Conservation (phyloP, 768 basidiomycete genomes). For the Brasilioporus rufonigricans region DNA sequence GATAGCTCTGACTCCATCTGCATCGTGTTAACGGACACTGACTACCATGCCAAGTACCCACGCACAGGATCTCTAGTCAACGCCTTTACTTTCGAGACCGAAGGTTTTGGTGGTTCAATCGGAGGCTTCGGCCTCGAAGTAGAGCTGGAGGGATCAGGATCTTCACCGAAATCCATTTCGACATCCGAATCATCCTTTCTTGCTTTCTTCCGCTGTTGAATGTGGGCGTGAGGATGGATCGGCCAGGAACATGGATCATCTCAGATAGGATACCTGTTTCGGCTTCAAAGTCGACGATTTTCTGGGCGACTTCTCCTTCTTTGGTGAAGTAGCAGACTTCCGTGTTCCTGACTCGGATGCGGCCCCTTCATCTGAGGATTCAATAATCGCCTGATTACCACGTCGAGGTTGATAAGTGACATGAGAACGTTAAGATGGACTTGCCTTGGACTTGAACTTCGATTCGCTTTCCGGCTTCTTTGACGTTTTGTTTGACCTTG, state of each 20-base stretch:
- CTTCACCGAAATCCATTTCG: slow-evolving; percentile 4
- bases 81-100: slow-evolving; percentile 7
- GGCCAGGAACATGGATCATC: not conserved
- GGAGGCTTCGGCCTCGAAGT: not conserved
- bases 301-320: slow-evolving; percentile 2
- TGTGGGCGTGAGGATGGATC: not conserved
- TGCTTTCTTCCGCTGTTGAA: not conserved
- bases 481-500: slow-evolving; percentile 7
- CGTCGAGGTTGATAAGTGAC: not conserved
- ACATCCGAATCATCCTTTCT: slow-evolving; percentile 8
- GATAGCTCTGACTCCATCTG: slow-evolving; percentile 51
- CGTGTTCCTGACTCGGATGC: slow-evolving; percentile 2
- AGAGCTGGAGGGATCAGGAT: slow-evolving; percentile 14
- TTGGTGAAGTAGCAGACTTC: slow-evolving; percentile 4
- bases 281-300: slow-evolving; percentile 10
- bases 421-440: not conserved
- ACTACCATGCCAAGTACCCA: not conserved
- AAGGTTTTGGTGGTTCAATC: slow-evolving; percentile 2
- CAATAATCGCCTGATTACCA: slow-evolving; percentile 22
- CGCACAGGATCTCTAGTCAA: slow-evolving; percentile 20
- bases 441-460: slow-evolving; percentile 28
- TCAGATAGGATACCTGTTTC: slow-evolving; percentile 7
- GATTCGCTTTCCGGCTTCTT: slow-evolving; percentile 21
- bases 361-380: slow-evolving; percentile 30
- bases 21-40: slow-evolving; percentile 23